Percentiles rank a stretch among this genome's conserved stretches.
These are phyloP conservation scores for Cyclocybe cylindracea DNA, from an alignment of 768 basidiomycete species.

Conservation along the genomic window DNA sequence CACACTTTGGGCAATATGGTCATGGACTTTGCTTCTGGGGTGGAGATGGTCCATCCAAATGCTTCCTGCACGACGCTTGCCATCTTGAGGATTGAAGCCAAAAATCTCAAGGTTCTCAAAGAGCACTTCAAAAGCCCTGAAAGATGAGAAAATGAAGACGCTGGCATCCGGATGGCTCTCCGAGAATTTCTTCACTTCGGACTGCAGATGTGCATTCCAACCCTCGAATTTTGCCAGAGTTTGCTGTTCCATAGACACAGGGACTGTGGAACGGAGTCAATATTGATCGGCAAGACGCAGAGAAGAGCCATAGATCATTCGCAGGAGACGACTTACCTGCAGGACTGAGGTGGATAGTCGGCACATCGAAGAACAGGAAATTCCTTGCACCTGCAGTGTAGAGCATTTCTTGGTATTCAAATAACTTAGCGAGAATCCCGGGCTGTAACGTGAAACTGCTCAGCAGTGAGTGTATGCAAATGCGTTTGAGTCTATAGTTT, in stretches of 20 bases:
- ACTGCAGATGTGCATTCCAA: slow-evolving; percentile 49
- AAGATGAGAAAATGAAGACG: slow-evolving; percentile 50
- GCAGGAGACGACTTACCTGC: slow-evolving; percentile 29
- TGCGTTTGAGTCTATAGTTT: neutral
- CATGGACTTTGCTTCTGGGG: slow-evolving; percentile 52
- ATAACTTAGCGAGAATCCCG: slow-evolving; percentile 32
- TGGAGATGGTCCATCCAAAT: slow-evolving; percentile 58
- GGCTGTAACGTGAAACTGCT: neutral
- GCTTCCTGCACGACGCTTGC: slow-evolving; percentile 30
- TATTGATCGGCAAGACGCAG: neutral
- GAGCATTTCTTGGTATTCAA: slow-evolving; percentile 46
- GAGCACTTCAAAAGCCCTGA: slow-evolving; percentile 43
- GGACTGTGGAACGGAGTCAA: neutral
- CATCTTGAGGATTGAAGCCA: slow-evolving; percentile 38
- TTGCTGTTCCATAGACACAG: neutral
- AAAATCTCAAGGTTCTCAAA: slow-evolving; percentile 45
- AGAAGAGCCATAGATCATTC: neutral
- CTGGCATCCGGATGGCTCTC: slow-evolving; percentile 43
- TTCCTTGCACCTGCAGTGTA: slow-evolving; percentile 51
- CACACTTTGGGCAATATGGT: slow-evolving; percentile 45
- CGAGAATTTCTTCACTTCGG: slow-evolving; percentile 35
- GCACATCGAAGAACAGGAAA: slow-evolving; percentile 63
- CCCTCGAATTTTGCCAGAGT: slow-evolving; percentile 9
- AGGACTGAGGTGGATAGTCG: slow-evolving; percentile 54
- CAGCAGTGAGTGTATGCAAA: neutral